Conservation (phyloP, 2,329 filamentous ascomycete species). For the Microdochium nivale region DNA sequence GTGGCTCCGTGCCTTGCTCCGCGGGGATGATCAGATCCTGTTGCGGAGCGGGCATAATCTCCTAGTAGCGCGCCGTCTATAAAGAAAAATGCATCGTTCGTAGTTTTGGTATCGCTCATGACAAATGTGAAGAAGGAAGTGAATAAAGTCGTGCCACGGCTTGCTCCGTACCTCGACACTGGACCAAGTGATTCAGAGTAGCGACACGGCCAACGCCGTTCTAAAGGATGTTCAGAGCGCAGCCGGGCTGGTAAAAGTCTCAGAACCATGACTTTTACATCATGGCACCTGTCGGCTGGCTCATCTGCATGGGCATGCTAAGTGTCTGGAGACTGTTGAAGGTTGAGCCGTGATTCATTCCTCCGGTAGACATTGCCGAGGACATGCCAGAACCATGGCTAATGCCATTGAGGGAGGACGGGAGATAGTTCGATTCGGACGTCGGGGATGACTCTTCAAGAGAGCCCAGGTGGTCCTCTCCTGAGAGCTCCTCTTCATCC, state of each 20-base stretch:
- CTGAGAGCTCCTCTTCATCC: constrained; percentile 73
- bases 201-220: constrained; percentile 9
- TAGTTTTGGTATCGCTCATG: constrained; percentile 7
- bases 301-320: constrained; percentile 57
- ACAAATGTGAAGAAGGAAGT: constrained; percentile 3
- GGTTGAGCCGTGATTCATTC: constrained; percentile 25
- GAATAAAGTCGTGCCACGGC: constrained; percentile 10
- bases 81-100: constrained; percentile 5
- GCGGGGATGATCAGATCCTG: background rate
- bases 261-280: constrained; percentile 17
- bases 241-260: constrained; percentile 2
- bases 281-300: constrained; percentile 36
- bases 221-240: background rate
- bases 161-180: constrained; percentile 8
- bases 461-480: constrained; percentile 76
- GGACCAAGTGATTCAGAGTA: constrained; percentile 7
- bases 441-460: constrained; percentile 71
- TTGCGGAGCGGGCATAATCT: constrained; percentile 1
- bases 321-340: constrained; percentile 53
- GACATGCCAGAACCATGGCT: constrained; percentile 23
- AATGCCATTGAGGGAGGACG: constrained; percentile 39
- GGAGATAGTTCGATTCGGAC: constrained; percentile 56
- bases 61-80: constrained; percentile 2
- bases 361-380: constrained; percentile 16
- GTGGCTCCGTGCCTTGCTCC: background rate